Evolutionary conservation across 768 basidiomycete species (phyloP).

Genomic region (Lactarius pseudohatsudake): DNA sequence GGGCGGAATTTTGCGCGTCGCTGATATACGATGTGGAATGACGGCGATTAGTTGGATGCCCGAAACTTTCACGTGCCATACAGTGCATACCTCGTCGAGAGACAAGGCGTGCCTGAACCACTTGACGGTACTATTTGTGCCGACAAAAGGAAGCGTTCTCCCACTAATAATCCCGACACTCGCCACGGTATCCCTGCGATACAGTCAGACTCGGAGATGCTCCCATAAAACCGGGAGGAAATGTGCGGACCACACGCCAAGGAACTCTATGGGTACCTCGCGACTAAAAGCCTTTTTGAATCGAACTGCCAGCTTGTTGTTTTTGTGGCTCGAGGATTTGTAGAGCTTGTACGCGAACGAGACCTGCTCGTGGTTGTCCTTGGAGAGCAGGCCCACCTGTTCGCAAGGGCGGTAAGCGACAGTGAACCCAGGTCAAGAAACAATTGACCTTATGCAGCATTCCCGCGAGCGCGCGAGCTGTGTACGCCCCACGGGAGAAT

Average conservation of each 20-base stretch:
- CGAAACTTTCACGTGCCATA: neutral
- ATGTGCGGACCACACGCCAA: slow-evolving; percentile 67
- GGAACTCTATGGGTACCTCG: slow-evolving; percentile 66
- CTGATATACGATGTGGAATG: no score
- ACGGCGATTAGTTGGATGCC: neutral
- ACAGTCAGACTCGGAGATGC: neutral
- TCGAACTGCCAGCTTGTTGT: slow-evolving; percentile 51
- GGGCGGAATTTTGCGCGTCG: slow-evolving; percentile 64
- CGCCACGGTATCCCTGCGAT: slow-evolving; percentile 69
- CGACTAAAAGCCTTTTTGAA: slow-evolving; percentile 74
- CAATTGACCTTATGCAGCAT: slow-evolving; percentile 61
- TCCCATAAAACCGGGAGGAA: neutral
- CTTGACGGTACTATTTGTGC: slow-evolving; percentile 60
- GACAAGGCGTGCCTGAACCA: slow-evolving; percentile 75
- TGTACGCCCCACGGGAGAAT: slow-evolving; percentile 72
- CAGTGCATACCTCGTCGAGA: slow-evolving; percentile 62
- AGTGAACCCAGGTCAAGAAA: neutral
- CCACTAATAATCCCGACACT: slow-evolving; percentile 68
- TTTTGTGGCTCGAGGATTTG: slow-evolving; percentile 48
- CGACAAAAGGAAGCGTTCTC: slow-evolving; percentile 65
- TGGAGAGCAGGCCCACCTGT: slow-evolving; percentile 72
- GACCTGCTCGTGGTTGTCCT: slow-evolving; percentile 66
- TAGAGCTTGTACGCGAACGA: slow-evolving; percentile 76
- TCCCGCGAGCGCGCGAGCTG: slow-evolving; percentile 72
- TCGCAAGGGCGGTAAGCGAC: neutral